A percentile compares a stretch with the other conserved stretches of the same genome.
Conservation (phyloP, 23 red algal species). For the Chondrus crispus region DNA sequence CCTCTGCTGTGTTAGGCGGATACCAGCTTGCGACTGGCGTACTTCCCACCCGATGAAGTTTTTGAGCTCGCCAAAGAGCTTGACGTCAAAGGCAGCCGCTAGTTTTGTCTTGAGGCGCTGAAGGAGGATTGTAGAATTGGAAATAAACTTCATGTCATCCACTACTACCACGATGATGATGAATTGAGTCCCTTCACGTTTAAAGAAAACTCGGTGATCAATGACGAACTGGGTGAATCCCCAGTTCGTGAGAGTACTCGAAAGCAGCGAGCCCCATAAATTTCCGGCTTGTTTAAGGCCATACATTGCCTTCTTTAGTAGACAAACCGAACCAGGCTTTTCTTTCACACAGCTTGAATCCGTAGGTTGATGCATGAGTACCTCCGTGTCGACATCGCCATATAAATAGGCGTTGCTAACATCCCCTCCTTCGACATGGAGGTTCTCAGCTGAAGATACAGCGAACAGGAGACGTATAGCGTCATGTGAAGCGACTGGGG, state of each 20-base stretch:
- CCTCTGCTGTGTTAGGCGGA: background rate
- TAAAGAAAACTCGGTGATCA: background rate
- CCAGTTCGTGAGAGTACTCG: background rate
- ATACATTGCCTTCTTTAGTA: background rate
- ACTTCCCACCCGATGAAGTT: slow-evolving; percentile 1
- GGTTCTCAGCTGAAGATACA: background rate
- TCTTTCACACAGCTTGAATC: background rate
- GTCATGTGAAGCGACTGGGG: background rate
- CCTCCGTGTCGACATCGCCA: background rate
- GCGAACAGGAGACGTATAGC: slow-evolving; percentile 1
- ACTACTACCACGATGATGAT: slow-evolving; percentile 2
- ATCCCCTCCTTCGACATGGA: background rate
- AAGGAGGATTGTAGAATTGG: background rate
- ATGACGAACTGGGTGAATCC: background rate
- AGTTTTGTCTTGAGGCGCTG: background rate
- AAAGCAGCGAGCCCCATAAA: background rate
- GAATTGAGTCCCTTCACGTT: background rate
- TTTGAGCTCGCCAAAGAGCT: background rate
- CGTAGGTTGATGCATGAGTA: background rate
- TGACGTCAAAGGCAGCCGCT: background rate
- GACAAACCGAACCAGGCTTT: background rate
- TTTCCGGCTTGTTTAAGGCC: background rate
- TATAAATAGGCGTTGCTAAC: slow-evolving; percentile 9
- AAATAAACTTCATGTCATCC: background rate
- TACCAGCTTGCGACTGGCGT: background rate